Conservation (phyloP, 345 rosid genomes). For the Melastoma malabathricum region DNA sequence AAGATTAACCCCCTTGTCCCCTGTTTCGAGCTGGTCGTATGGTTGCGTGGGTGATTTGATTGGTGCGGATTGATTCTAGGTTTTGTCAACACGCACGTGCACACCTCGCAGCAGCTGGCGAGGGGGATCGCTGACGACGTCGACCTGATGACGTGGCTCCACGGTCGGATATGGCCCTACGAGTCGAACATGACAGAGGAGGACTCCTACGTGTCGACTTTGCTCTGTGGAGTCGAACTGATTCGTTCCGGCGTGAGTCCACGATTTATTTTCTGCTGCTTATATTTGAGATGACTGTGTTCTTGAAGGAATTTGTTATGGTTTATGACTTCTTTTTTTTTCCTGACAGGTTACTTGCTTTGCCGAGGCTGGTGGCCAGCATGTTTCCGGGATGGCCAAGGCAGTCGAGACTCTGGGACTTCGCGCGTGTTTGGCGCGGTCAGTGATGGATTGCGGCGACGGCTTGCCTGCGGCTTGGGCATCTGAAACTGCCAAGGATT, state of each 20-base stretch:
- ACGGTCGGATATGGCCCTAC: constrained; percentile 58
- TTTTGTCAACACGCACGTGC: constrained; percentile 54
- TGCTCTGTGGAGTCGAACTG: constrained; percentile 59
- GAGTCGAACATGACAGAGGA: constrained; percentile 52
- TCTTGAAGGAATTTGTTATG: background rate
- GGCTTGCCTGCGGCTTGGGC: constrained; percentile 62
- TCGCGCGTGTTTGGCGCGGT: constrained; percentile 51
- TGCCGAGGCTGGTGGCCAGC: constrained; percentile 76
- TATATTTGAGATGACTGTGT: too few relatives aligned
- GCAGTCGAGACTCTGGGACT: constrained; percentile 53
- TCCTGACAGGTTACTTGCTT: constrained; percentile 48
- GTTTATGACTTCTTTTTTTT: constrained; percentile 1
- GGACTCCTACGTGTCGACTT: constrained; percentile 52
- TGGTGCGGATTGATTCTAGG: constrained; percentile 17
- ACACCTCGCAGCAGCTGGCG: constrained; percentile 58
- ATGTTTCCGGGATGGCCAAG: constrained; percentile 47
- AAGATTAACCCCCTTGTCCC: background rate
- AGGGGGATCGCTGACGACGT: constrained; percentile 68
- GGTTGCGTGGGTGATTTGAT: background rate
- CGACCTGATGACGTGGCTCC: constrained; percentile 54
- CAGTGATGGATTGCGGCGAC: constrained; percentile 50
- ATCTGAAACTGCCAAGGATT: constrained; percentile 32
- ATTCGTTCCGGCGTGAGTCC: constrained; percentile 50
- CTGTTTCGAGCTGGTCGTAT: too few relatives aligned
- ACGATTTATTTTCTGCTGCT: too few relatives aligned